Evolutionary conservation across 1,284 basidiomycete genomes (phyloP), one percentile per base, ranked within the genome.

Genomic region (Stereum hirsutum): DNA sequence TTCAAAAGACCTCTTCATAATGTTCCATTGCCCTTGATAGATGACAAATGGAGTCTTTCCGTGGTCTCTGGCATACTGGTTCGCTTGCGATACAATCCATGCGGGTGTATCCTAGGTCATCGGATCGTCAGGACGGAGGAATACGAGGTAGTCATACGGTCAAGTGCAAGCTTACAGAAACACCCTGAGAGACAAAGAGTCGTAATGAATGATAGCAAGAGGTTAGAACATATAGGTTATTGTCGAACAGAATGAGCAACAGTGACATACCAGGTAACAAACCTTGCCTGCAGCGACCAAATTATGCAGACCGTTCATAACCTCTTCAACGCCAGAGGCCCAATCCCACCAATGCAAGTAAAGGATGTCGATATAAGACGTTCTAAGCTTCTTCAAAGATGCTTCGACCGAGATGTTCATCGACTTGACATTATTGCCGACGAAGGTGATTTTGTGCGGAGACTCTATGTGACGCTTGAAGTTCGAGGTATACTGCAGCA

Each of bases 21-120:
- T 60, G 46, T 62, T 72, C 73, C 74, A 77, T 20, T 51, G 49
- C n/a, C 74, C 74, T 50, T 77, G 73, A 50, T 77, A 77, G 46
- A 77, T 62, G 3, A 64, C 59, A 50, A 77, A 76, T 1, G 69
- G 72, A 0, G 69, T 66, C 52, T 71, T 64, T 11, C 66, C 69
- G 33, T 66, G 60, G 23, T 65, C 58, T 4, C 61, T 49, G 5
- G 48, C 42, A 26, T 64, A 67, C 36, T 60, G 58, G 42, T 67
- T 66, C 8, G 63, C 64, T 38, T 58, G 53, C 1, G 62, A 41
- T 10, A 66, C 65, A 2, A 65, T 46, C 62, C 63, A 65, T 2
- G 63, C 63, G 3, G 71, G 70, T 4, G 69, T 71, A 8, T 58
- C 60, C 46, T 52, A 36, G 27, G 27, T 1, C 15, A 35, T 21